These are phyloP conservation scores for Lentinus brumalis DNA, from an alignment of 768 basidiomycete genomes.

Conservation along the genomic window DNA sequence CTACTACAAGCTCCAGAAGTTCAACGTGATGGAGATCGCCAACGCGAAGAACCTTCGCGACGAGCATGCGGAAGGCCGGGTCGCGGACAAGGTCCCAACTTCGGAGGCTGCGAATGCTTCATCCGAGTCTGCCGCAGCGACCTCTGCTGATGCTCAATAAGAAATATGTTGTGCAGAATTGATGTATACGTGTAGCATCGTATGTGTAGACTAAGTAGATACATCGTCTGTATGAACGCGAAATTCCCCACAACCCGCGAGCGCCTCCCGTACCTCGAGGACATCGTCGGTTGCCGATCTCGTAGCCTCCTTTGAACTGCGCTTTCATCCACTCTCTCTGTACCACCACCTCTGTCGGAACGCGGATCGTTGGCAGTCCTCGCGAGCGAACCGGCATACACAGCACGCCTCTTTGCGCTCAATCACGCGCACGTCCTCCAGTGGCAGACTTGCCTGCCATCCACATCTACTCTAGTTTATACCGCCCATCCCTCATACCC, in stretches of 20 bases:
- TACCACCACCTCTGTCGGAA: too few relatives aligned
- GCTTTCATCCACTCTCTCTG: background rate
- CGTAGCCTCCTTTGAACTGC: background rate
- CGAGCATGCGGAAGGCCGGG: slow-evolving; percentile 27
- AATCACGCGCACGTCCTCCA: too few relatives aligned
- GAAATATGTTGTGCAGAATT: too few relatives aligned
- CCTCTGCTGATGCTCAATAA: too few relatives aligned
- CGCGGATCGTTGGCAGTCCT: too few relatives aligned
- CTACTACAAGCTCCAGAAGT: slow-evolving; percentile 72
- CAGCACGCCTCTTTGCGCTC: too few relatives aligned
- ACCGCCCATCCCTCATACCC: background rate
- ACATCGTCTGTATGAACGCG: too few relatives aligned
- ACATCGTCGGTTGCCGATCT: background rate
- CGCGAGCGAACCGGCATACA: too few relatives aligned
- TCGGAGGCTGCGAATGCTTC: background rate
- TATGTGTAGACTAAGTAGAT: background rate
- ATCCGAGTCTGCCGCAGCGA: too few relatives aligned
- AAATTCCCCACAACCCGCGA: background rate
- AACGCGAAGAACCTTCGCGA: slow-evolving; percentile 40
- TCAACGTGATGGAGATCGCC: slow-evolving; percentile 78
- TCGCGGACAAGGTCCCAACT: slow-evolving; percentile 1
- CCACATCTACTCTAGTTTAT: background rate
- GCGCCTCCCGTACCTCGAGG: background rate
- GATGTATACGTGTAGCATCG: too few relatives aligned
- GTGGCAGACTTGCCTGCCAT: too few relatives aligned